phyloP scores from a whole-genome alignment of 371 early-diverging fungal species.

The Mucor lusitanicus region DNA sequence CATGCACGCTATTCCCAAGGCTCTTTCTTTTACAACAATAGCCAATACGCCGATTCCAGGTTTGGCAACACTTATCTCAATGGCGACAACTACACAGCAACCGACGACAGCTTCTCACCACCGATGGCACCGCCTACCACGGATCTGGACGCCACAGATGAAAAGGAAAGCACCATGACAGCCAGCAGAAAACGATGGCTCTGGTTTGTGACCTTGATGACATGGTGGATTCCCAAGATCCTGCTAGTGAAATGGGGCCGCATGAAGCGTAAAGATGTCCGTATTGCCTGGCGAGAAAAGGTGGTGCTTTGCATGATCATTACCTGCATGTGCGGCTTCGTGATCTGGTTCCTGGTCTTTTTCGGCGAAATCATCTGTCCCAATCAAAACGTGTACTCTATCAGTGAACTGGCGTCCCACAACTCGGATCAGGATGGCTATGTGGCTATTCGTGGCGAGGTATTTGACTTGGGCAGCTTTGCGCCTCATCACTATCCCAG shows the following conservation, averaged over 20 bases:
- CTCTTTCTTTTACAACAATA: conserved; percentile 30
- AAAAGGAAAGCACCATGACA: conserved; percentile 47
- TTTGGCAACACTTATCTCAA: not conserved
- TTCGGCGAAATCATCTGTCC: conserved; percentile 90
- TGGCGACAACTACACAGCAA: conserved; percentile 8
- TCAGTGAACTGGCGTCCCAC: conserved; percentile 54
- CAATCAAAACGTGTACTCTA: conserved; percentile 69
- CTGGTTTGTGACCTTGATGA: conserved; percentile 76
- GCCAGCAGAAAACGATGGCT: conserved; percentile 77
- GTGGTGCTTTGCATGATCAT: conserved; percentile 90
- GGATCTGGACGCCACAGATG: conserved; percentile 45
- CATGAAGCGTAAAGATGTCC: conserved; percentile 83
- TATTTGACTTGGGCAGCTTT: conserved; percentile 69
- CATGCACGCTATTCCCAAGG: too few species aligned
- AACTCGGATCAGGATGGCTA: conserved; percentile 40
- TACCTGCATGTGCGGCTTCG: conserved; percentile 72
- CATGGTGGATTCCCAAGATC: conserved; percentile 84
- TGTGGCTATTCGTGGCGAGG: conserved; percentile 73
- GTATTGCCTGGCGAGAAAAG: conserved; percentile 97
- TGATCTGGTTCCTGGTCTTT: conserved; percentile 90
- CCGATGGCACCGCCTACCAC: not conserved
- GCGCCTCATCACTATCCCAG: conserved; percentile 58
- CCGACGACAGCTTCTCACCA: not conserved
- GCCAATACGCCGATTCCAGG: conserved; percentile 28
- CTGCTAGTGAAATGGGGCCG: conserved; percentile 69